Evolutionary conservation across 805 yeast genomes (phyloP).

Genomic region (Kuraishia capsulata): DNA sequence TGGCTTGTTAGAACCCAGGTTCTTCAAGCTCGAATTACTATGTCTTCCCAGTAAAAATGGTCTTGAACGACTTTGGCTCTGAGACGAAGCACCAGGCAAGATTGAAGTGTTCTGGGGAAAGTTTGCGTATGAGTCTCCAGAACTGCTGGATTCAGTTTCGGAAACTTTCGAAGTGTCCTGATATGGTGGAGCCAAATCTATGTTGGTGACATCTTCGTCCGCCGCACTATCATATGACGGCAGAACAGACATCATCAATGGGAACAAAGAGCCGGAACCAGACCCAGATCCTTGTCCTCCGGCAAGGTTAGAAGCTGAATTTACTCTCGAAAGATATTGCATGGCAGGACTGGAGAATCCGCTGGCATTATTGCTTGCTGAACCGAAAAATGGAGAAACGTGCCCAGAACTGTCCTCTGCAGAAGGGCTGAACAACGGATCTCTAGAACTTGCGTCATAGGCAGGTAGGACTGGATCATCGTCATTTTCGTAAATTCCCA

Average conservation of each 20-base stretch:
- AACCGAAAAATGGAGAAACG: neutral
- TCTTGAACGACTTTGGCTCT: neutral
- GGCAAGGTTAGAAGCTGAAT: slow-evolving; percentile 6
- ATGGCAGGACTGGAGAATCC: slow-evolving; percentile 7
- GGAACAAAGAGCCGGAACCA: slow-evolving; percentile 3
- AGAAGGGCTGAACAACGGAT: too few relatives aligned
- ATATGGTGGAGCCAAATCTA: slow-evolving; percentile 3
- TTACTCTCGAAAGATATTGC: slow-evolving; percentile 13
- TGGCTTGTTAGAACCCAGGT: too few relatives aligned
- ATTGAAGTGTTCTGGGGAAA: too few relatives aligned
- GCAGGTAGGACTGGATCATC: neutral
- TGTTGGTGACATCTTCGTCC: slow-evolving; percentile 15
- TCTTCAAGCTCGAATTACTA: too few relatives aligned
- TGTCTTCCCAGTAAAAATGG: neutral
- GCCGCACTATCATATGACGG: slow-evolving; percentile 17
- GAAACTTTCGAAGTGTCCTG: neutral
- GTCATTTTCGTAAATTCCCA: neutral
- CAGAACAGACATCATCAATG: slow-evolving; percentile 8
- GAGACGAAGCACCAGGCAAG: too few relatives aligned
- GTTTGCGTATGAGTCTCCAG: too few relatives aligned
- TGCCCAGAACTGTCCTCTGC: neutral
- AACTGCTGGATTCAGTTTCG: too few relatives aligned
- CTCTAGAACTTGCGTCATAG: neutral
- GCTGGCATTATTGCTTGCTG: neutral
- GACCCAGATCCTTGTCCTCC: neutral